phyloP scores from a whole-genome alignment of 2,329 filamentous ascomycete species.

The Thermoascus crustaceus region DNA sequence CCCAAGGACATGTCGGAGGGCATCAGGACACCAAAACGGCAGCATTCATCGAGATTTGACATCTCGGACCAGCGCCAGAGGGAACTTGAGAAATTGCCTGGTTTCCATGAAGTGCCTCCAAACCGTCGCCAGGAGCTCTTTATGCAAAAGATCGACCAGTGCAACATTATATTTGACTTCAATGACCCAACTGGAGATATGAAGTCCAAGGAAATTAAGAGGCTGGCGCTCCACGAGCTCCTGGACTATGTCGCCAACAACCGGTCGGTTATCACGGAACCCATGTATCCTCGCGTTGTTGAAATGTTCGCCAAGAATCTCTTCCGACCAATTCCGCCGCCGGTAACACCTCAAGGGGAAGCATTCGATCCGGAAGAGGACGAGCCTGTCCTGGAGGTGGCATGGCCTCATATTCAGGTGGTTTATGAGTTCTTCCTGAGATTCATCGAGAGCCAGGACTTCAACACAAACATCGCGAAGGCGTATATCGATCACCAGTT shows the following conservation, averaged over 20 bases:
- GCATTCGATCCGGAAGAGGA: conserved; percentile 98
- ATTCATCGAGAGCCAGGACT: conserved; percentile 98
- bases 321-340: conserved; percentile 92
- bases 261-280: conserved; percentile 93
- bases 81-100: conserved; percentile 92
- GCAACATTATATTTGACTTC: conserved; percentile 99
- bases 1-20: conserved; percentile 96
- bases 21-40: conserved; percentile 86
- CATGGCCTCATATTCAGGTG: conserved; percentile 98
- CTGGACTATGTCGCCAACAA: conserved; percentile 99
- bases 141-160: conserved; percentile 99
- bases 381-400: conserved; percentile 93
- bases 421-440: conserved; percentile 99
- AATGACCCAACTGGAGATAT: conserved; percentile 97
- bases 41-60: conserved; percentile 96
- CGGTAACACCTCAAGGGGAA: conserved; percentile 95
- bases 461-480: conserved; percentile 99
- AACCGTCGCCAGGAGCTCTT: conserved; percentile 93
- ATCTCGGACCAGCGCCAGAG: conserved; percentile 83
- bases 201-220: conserved; percentile 99
- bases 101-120: conserved; percentile 94
- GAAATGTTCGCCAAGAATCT: conserved; percentile 99
- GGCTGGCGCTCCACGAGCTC: conserved; percentile 87
- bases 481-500: conserved; percentile 98
- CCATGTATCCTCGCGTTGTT: conserved; percentile 96